A percentile compares a stretch with the other conserved stretches of the same genome.
phyloP scores from a whole-genome alignment of 805 yeast species.

The Lipomyces anomalus region DNA sequence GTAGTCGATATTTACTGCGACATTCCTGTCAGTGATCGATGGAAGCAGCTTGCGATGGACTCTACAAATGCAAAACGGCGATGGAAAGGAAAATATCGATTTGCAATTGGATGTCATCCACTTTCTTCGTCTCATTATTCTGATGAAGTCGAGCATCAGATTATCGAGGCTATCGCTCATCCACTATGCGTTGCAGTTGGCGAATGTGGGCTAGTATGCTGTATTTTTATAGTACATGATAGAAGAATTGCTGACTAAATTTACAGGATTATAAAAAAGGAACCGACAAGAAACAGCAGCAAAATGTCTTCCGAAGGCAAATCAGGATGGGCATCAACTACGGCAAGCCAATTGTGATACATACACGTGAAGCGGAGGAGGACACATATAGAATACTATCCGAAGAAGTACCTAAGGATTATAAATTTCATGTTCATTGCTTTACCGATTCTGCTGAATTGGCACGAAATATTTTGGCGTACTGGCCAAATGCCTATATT shows the following conservation, averaged over 20 bases:
- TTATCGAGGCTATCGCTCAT: conserved; percentile 12
- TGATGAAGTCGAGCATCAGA: conserved; percentile 8
- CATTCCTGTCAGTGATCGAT: conserved; percentile 11
- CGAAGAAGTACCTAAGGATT: conserved; percentile 7
- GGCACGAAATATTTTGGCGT: conserved; percentile 9
- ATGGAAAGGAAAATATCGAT: conserved; percentile 17
- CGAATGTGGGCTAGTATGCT: conserved; percentile 14
- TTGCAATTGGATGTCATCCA: conserved; percentile 21
- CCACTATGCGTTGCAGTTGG: conserved; percentile 20
- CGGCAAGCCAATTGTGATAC: conserved; percentile 14
- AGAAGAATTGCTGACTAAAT: neutral
- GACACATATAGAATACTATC: conserved; percentile 12
- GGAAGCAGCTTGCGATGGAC: conserved; percentile 5
- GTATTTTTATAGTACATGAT: neutral
- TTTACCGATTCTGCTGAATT: conserved; percentile 17
- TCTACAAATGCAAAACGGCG: neutral
- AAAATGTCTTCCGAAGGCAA: conserved; percentile 13
- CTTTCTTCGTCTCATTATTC: conserved; percentile 10
- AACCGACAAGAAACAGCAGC: conserved; percentile 11
- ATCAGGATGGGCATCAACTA: conserved; percentile 8
- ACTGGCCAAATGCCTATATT: conserved; percentile 16
- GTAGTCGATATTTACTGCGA: conserved; percentile 19
- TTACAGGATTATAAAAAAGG: conserved; percentile 16
- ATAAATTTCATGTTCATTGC: conserved; percentile 17
- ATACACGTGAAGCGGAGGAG: conserved; percentile 19